Percentiles rank a stretch among this genome's conserved stretches.
Evolutionary conservation across 129 eudicot genomes (phyloP).

Genomic region (Centrapalus pauciflorus): DNA sequence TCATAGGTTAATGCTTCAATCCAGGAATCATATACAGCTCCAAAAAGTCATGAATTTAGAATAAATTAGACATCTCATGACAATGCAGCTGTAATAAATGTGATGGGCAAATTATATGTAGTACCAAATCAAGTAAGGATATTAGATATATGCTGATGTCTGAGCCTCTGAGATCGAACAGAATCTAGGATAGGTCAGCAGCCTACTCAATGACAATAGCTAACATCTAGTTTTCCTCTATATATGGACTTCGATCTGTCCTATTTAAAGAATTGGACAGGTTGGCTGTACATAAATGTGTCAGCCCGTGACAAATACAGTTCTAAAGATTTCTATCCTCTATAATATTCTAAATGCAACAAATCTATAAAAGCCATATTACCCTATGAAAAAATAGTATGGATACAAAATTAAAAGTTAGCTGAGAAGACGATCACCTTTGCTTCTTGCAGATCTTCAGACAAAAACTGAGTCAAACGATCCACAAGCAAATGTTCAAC

Average conservation of each 20-base stretch:
- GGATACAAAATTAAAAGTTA: background rate
- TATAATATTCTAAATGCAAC: background rate
- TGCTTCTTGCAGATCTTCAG: constrained; percentile 81
- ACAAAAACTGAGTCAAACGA: constrained; percentile 71
- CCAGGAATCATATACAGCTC: too few species aligned
- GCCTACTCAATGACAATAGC: too few species aligned
- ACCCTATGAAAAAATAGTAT: background rate
- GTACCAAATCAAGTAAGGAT: too few species aligned
- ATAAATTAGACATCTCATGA: too few species aligned
- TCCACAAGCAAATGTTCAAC: constrained; percentile 93
- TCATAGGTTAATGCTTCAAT: too few species aligned
- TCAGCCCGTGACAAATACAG: background rate
- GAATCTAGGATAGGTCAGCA: too few species aligned
- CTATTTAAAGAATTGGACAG: background rate
- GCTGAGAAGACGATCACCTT: constrained; percentile 48
- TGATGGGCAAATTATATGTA: too few species aligned
- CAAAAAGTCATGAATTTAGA: too few species aligned
- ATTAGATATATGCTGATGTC: too few species aligned
- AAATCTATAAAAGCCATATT: background rate
- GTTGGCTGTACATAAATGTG: background rate
- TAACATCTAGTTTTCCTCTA: background rate
- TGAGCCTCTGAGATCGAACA: too few species aligned
- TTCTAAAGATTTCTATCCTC: background rate
- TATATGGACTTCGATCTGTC: background rate
- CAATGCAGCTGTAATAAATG: too few species aligned